Evolutionary conservation across 805 yeast genomes (phyloP).

Genomic region (Cyberlindnera suaveolens): DNA sequence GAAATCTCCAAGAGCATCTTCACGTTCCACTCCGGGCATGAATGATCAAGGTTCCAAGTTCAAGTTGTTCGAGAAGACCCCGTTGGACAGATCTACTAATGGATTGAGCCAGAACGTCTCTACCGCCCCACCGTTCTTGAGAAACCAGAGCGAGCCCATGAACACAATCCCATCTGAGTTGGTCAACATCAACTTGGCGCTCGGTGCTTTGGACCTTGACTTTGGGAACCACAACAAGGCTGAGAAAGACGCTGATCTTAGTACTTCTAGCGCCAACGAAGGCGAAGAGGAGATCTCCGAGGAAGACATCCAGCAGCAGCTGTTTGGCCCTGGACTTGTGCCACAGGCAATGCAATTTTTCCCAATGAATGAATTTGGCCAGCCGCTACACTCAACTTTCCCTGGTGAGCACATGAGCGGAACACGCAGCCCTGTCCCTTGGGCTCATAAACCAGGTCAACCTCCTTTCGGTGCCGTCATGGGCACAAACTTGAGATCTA

Average conservation of each 20-base stretch:
- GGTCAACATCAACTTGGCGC: conserved; percentile 21
- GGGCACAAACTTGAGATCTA: conserved; percentile 3
- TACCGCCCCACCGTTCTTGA: conserved; percentile 23
- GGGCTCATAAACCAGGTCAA: conserved; percentile 21
- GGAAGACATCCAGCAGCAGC: conserved; percentile 5
- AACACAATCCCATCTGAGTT: conserved; percentile 14
- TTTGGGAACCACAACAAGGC: conserved; percentile 10
- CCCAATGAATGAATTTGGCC: conserved; percentile 25
- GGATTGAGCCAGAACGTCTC: conserved; percentile 12
- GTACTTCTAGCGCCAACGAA: conserved; percentile 5
- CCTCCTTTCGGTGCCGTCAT: conserved; percentile 12
- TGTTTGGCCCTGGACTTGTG: conserved; percentile 13
- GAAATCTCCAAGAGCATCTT: conserved; percentile 13
- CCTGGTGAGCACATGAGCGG: conserved; percentile 15
- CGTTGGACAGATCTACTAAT: conserved; percentile 20
- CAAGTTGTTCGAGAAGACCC: conserved; percentile 16
- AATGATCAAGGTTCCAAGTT: conserved; percentile 15
- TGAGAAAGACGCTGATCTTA: conserved; percentile 3
- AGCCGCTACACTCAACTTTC: conserved; percentile 19
- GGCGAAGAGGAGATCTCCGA: conserved; percentile 3
- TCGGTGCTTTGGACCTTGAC: conserved; percentile 23
- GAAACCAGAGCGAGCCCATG: conserved; percentile 8
- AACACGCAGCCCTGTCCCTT: conserved; percentile 14
- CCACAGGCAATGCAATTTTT: conserved; percentile 23
- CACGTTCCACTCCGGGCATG: conserved; percentile 10